Base-by-base conservation (phyloP, 306 rosid genomes). In the Quercus parvula region DNA sequence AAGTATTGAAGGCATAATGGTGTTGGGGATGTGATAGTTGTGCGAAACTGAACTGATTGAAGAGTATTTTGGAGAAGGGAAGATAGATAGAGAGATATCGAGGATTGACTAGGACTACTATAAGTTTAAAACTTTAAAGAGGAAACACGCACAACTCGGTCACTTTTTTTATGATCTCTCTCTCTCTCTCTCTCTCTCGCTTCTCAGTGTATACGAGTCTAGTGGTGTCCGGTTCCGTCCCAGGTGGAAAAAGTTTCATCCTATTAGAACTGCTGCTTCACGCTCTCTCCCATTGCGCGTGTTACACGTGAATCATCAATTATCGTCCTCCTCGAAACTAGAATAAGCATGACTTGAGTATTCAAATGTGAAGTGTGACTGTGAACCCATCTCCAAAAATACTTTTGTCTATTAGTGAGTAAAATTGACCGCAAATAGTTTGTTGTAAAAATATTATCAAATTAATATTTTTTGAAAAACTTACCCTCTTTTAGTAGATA, bases 1-100 rank as follows among this genome's bases (percentile, higher is more conserved):
- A 35, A 72, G n/a, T 41, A 41, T 41, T 56, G 80, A 71, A 51
- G 78, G 59, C 84, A 75, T 78, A 7, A 63, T 24, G 56, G 78
- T 22, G 10, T 54, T 33, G 59, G 14, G 5, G 22, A 1, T 14
- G 0, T 31, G 27, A 49, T 41, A 41, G 46, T 41, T 41, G 46
- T 9, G 54, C 1, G 4, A 12, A 49, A 11, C 17, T 49, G 41
- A 28, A 81, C 67, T 22, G 31, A 55, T 8, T 41, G 25, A 51
- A 5, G n/a, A 55, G 38, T n/a, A 22, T 58, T 54, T 27, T 11
- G 19, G 13, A 62, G 38, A 62, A 11, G 15, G 18, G 17, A 7
- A 10, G 51, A 44, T 2, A 11, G 17, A 10, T 11, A 13, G 46
- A 38, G 13, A 49, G 54, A 49, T 49, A 49, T 3, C 3, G 54